Base-by-base conservation (phyloP, 2,329 filamentous ascomycete species). In the Monosporascus sp. region DNA sequence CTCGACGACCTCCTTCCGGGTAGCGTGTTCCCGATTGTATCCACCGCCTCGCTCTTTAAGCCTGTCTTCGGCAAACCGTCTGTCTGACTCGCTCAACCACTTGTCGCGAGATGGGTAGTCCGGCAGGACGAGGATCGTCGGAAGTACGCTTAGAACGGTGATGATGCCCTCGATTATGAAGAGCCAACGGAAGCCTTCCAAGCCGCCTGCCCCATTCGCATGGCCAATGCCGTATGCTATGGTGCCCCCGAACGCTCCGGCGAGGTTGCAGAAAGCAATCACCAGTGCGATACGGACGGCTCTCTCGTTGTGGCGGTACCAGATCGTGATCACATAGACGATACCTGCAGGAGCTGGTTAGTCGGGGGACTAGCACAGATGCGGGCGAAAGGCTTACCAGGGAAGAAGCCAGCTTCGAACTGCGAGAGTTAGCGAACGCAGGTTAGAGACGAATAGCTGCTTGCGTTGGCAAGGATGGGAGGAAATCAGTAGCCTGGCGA, bases 251-350 rank as follows among this genome's bases (percentile, higher is more conserved):
- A 86, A 85, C 0, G 79, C 85, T 1, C 86, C 86, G 1, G 85
- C 83, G 0, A 88, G 71, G 0, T 86, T 85, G 1, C 85, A 85
- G 0, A 85, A 85, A 1, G 83, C 85, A 70, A 88, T 88, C 71
- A 88, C 87, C 27, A 86, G 79, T 2, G 85, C 84, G 25, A 63
- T 63, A 48, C 60, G 53, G 17, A 63, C 50, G 0, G 58, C 50
- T 52, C 61, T 49, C 22, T 61, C 60, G 9, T 63, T 53, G 38
- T 63, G 59, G 7, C 54, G 55, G 49, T 63, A 64, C 61, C 62
- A 64, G 22, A 63, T 62, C 1, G 62, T 61, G 27, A 63, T 63
- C 17, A 63, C 31, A 45, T 64, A 64, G 5, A 62, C 57, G n/a
- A 64, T 61, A 3, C 60, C 60, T 60, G 47, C 5, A 14, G 25